These are phyloP conservation scores for Monosporascus sp. DNA, from an alignment of 2,329 filamentous ascomycete species.

Conservation along the genomic window DNA sequence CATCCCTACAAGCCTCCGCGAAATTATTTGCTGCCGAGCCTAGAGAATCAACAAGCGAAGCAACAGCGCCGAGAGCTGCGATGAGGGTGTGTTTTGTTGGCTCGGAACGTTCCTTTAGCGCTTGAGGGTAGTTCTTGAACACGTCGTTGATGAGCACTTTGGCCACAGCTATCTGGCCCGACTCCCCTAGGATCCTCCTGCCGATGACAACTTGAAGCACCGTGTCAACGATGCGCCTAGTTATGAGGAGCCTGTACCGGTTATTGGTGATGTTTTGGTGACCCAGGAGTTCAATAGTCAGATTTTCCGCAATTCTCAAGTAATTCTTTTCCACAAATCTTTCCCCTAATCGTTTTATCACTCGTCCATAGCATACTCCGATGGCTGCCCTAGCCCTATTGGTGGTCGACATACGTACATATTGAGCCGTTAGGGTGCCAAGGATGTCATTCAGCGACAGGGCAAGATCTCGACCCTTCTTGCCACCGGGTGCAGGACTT, in stretches of 20 bases:
- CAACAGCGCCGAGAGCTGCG: slow-evolving; percentile 71
- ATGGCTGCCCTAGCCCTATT: slow-evolving; percentile 80
- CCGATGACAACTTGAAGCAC: slow-evolving; percentile 82
- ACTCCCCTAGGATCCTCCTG: slow-evolving; percentile 77
- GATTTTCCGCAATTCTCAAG: slow-evolving; percentile 70
- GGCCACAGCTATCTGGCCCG: slow-evolving; percentile 78
- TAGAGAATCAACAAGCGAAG: slow-evolving; percentile 71
- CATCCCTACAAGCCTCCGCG: slow-evolving; percentile 80
- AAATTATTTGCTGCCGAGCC: slow-evolving; percentile 77
- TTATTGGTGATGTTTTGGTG: slow-evolving; percentile 73
- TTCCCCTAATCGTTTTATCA: slow-evolving; percentile 74
- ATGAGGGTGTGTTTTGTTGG: slow-evolving; percentile 83
- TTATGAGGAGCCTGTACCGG: slow-evolving; percentile 80
- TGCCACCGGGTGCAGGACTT: slow-evolving; percentile 62
- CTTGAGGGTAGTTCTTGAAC: slow-evolving; percentile 91
- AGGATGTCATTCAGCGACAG: slow-evolving; percentile 76
- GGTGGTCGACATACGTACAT: slow-evolving; percentile 70
- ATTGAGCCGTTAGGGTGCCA: slow-evolving; percentile 73
- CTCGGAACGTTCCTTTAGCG: slow-evolving; percentile 79
- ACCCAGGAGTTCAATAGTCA: slow-evolving; percentile 76
- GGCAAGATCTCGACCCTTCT: slow-evolving; percentile 67
- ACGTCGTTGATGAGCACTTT: slow-evolving; percentile 80
- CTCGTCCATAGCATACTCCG: slow-evolving; percentile 78
- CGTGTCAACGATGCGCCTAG: slow-evolving; percentile 77
- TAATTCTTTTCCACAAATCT: slow-evolving; percentile 81